These are phyloP conservation scores for Rhodotorula sp. DNA, from an alignment of 1,284 basidiomycete genomes.

Conservation along the genomic window DNA sequence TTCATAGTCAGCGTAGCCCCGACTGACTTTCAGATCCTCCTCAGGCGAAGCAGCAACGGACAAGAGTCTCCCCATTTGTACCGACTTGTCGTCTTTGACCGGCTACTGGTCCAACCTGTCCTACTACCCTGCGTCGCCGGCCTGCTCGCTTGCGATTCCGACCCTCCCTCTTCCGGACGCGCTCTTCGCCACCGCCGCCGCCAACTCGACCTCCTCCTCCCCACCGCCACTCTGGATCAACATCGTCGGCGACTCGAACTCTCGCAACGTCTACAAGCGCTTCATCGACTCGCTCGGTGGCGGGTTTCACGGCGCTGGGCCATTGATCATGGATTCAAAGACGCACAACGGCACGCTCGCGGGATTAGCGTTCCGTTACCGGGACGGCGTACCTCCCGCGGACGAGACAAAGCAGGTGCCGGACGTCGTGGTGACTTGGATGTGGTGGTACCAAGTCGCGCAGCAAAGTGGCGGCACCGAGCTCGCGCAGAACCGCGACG, in stretches of 20 bases:
- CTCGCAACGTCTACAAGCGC: slow-evolving; percentile 28
- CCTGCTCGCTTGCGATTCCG: slow-evolving; percentile 17
- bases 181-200: background rate
- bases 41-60: background rate
- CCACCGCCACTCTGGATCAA: slow-evolving; percentile 28
- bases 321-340: slow-evolving; percentile 18
- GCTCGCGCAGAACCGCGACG: slow-evolving; percentile 15
- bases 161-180: slow-evolving; percentile 1
- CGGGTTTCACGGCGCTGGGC: slow-evolving; percentile 9
- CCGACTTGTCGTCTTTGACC: slow-evolving; percentile 13
- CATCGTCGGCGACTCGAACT: slow-evolving; percentile 38
- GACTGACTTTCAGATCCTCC: background rate
- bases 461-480: background rate
- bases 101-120: slow-evolving; percentile 24
- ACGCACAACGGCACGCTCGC: slow-evolving; percentile 35
- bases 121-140: slow-evolving; percentile 6
- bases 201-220: background rate
- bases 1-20: background rate
- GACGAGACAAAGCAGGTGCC: slow-evolving; percentile 6
- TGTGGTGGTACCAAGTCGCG: slow-evolving; percentile 34
- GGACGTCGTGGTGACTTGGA: slow-evolving; percentile 30
- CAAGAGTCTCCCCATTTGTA: slow-evolving; percentile 1
- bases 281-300: slow-evolving; percentile 24
- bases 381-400: background rate
- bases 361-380: slow-evolving; percentile 15